Conservation (phyloP, 345 rosid genomes). For the Eucalyptus globulus region DNA sequence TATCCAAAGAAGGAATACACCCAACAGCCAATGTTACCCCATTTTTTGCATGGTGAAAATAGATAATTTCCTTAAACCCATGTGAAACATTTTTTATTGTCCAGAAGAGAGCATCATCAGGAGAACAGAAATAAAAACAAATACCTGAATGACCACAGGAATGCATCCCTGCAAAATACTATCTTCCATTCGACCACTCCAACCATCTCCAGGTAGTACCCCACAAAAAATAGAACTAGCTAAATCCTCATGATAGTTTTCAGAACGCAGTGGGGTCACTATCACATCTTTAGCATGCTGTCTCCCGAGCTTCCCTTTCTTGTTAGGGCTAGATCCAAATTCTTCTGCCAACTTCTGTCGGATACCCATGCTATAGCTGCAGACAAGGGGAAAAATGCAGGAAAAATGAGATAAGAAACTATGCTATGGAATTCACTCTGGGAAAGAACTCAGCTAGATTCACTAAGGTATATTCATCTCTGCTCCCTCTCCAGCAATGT, state of each 20-base stretch:
- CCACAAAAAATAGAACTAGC: constrained; percentile 89
- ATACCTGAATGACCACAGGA: constrained; percentile 94
- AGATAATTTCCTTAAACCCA: background rate
- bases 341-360: constrained; percentile 85
- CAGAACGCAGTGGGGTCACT: constrained; percentile 59
- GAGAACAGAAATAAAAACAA: background rate
- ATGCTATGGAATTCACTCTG: background rate
- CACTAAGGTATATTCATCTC: background rate
- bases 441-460: background rate
- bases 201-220: constrained; percentile 97
- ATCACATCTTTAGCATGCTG: constrained; percentile 70
- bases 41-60: background rate
- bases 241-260: constrained; percentile 52
- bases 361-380: constrained; percentile 97
- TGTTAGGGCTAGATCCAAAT: constrained; percentile 92
- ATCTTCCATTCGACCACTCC: constrained; percentile 99
- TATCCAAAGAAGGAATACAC: background rate
- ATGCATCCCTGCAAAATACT: constrained; percentile 94
- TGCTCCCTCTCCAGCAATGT: background rate
- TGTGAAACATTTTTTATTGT: background rate
- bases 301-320: constrained; percentile 85
- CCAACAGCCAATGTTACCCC: background rate
- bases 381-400: background rate
- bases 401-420: background rate
- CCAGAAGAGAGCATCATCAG: background rate